Conservation (phyloP, 768 basidiomycete species). For the Sarcodon aspratus region DNA sequence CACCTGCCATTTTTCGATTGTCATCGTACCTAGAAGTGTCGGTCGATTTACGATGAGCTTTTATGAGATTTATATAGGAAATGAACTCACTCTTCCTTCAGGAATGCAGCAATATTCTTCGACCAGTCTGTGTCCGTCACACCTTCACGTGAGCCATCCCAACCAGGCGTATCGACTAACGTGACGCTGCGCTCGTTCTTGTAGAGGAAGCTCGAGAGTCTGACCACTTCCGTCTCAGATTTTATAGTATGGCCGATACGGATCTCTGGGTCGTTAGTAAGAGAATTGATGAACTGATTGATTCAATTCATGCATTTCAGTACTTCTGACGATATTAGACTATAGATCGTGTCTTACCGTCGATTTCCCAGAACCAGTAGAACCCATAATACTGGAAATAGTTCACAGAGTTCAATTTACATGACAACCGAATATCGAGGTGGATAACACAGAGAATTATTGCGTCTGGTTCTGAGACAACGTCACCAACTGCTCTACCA, state of each 20-base stretch:
- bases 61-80: too few species aligned
- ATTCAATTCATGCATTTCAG: neutral
- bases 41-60: too few species aligned
- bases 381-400: constrained; percentile 11
- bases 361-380: constrained; percentile 12
- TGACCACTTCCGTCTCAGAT: constrained; percentile 10
- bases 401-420: too few species aligned
- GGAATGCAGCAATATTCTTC: constrained; percentile 6
- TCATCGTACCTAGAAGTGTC: constrained; percentile 1
- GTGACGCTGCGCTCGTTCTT: constrained; percentile 19
- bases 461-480: too few species aligned
- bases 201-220: constrained; percentile 4
- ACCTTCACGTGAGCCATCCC: constrained; percentile 35
- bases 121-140: constrained; percentile 7
- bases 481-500: too few species aligned
- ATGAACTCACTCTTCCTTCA: constrained; percentile 3
- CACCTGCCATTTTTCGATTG: neutral
- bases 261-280: constrained; percentile 8
- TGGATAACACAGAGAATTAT: too few species aligned
- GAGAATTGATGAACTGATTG: constrained; percentile 11
- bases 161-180: constrained; percentile 51
- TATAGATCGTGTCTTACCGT: constrained; percentile 7
- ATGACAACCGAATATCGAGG: too few species aligned
- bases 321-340: neutral
- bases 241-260: constrained; percentile 7